Base-by-base conservation (phyloP, 345 rosid genomes). In the Lepidium sativum region DNA sequence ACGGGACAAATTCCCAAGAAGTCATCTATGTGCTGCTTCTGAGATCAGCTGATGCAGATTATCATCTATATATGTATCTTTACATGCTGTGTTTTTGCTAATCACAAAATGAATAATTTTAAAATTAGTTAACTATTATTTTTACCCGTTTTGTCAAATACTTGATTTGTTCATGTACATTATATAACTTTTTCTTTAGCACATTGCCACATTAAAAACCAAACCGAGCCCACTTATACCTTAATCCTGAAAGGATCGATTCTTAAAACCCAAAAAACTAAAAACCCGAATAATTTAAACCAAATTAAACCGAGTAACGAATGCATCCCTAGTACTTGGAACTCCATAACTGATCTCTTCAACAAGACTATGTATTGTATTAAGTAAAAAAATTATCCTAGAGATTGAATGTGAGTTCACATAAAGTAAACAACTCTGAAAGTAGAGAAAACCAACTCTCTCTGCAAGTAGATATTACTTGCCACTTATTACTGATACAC, bases 1-100 rank as follows among this genome's bases (percentile, higher is more conserved):
- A 82, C 82, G 2, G 88, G 91, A 9, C 72, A 76, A 20, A 37
- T 74, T 43, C 99, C 99, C 2, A 86, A 84, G 67, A 86, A 83
- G 80, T 31, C 70, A 41, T 65, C 63, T 65, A 67, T 82, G 9
- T 83, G 82, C 34, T 89, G 95, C 80, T 86, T 92, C 83, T 86
- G 71, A 80, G 51, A 55, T 38, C 38, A 51, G 27, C 51, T 23
- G 39, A 60, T 25, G 23, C 47, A 42, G 6, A 35, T 35, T 44
- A 23, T 34, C 32, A 53, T 39, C 29, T 11, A 17, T 43, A 33
- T 25, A 13, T 70, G 13, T 53, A 42, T 35, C 20, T 35, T 53
- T 13, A 5, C 35, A 29, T 38, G 50, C 51, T 63, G 54, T 54
- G 54, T 42, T 6, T 60, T 60, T 42, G 45, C 31, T n/a, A n/a